Conservation (phyloP, 768 basidiomycete genomes). For the Ramaria sp. region DNA sequence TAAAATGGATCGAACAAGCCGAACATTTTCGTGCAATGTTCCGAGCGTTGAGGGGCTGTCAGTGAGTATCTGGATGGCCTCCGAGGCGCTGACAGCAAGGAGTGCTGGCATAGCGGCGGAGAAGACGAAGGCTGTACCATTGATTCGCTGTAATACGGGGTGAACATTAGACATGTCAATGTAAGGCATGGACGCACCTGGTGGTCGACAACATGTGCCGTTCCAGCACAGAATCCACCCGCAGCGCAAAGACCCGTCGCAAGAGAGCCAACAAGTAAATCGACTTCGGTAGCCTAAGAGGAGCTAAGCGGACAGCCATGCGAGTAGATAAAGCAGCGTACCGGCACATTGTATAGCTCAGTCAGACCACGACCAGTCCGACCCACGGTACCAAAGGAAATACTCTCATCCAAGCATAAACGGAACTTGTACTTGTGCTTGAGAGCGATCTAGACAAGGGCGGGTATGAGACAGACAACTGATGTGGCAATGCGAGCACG, state of each 20-base stretch:
- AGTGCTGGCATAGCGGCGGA: slow-evolving; percentile 90
- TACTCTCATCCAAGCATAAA: slow-evolving; percentile 85
- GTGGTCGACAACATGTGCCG: slow-evolving; percentile 71
- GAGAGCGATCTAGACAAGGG: slow-evolving; percentile 62
- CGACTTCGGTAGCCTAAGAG: slow-evolving; percentile 73
- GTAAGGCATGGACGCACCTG: slow-evolving; percentile 39
- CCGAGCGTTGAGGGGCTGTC: slow-evolving; percentile 66
- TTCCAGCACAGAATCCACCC: slow-evolving; percentile 95
- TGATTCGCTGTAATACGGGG: slow-evolving; percentile 60
- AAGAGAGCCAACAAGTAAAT: slow-evolving; percentile 90
- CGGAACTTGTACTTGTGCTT: slow-evolving; percentile 96
- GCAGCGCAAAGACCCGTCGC: slow-evolving; percentile 72
- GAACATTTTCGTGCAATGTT: slow-evolving; percentile 72
- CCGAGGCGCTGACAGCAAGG: slow-evolving; percentile 78
- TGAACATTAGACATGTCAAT: background rate
- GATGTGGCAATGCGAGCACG: slow-evolving; percentile 21
- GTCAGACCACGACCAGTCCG: slow-evolving; percentile 91
- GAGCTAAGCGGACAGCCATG: background rate
- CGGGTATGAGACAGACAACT: too few species aligned
- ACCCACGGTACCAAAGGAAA: slow-evolving; percentile 90
- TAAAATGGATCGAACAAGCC: slow-evolving; percentile 66
- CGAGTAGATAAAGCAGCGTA: slow-evolving; percentile 26
- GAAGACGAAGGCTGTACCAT: slow-evolving; percentile 91
- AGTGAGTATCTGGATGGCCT: slow-evolving; percentile 72
- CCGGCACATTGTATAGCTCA: slow-evolving; percentile 88